Percentiles rank a stretch among this genome's conserved stretches.
Evolutionary conservation across 2,329 filamentous ascomycete species (phyloP).

Genomic region (Thermothelomyces thermophilus): DNA sequence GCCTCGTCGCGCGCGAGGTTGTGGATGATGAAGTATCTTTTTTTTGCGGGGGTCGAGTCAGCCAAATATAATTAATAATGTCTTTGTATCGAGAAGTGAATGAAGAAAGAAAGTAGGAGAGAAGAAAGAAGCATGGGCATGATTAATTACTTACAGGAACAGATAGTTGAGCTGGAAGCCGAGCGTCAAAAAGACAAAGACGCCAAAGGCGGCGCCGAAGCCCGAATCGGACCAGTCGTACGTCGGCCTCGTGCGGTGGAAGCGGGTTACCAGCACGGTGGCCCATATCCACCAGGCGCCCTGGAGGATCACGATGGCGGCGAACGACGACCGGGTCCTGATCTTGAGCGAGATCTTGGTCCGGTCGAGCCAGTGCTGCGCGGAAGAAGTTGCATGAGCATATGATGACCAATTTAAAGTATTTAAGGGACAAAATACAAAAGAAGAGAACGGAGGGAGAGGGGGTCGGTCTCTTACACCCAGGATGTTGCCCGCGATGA

Average conservation of each 20-base stretch:
- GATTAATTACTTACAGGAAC: neutral
- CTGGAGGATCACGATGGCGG: neutral
- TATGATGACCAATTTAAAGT: neutral
- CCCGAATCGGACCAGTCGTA: neutral
- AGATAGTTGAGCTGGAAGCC: conserved; percentile 2
- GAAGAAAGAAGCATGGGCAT: no score
- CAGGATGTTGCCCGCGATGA: neutral
- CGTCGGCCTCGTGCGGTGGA: neutral
- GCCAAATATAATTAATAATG: no score
- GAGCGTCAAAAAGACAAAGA: neutral
- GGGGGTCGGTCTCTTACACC: neutral
- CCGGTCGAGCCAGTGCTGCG: neutral
- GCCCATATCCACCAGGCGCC: conserved; percentile 1
- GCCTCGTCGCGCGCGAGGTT: neutral
- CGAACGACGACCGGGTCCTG: neutral
- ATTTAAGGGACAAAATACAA: neutral
- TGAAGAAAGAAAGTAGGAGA: no score
- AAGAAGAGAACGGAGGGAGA: no score
- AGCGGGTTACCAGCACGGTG: neutral
- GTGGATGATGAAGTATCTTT: conserved; percentile 1
- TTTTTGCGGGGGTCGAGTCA: no score
- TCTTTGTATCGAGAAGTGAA: no score
- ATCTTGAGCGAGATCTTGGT: neutral
- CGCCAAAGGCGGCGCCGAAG: neutral
- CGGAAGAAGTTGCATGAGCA: neutral